phyloP scores from a whole-genome alignment of 352 stramenopile species.

The Pythium oligandrum region DNA sequence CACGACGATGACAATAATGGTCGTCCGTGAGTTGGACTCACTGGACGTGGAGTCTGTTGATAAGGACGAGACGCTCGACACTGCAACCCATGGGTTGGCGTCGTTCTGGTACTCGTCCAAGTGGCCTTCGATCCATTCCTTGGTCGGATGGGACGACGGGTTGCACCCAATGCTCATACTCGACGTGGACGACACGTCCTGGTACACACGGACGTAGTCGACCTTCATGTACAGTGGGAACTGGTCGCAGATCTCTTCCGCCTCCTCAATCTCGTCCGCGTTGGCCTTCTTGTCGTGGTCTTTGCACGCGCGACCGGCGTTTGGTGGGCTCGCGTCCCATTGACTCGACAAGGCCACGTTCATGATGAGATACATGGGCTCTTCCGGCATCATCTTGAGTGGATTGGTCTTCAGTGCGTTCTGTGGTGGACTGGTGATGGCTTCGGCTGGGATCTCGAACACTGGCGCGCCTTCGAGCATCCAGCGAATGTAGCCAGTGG shows the following conservation, averaged over 20 bases:
- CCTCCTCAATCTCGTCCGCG: too few relatives aligned
- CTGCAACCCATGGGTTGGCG: constrained; percentile 10
- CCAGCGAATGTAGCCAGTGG: constrained; percentile 61
- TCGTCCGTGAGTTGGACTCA: not conserved
- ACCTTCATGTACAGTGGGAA: not conserved
- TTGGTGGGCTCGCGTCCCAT: constrained; percentile 74
- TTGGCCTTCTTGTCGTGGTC: constrained; percentile 8
- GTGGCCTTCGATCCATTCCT: constrained; percentile 19
- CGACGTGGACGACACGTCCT: constrained; percentile 12
- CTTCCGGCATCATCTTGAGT: constrained; percentile 54
- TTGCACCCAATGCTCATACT: constrained; percentile 19
- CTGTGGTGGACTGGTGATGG: constrained; percentile 41
- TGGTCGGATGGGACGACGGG: constrained; percentile 18
- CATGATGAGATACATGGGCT: constrained; percentile 93
- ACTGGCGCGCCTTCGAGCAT: constrained; percentile 54
- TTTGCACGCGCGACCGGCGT: constrained; percentile 25
- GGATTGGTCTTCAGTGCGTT: constrained; percentile 40
- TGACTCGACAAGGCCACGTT: constrained; percentile 90
- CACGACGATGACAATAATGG: too few relatives aligned
- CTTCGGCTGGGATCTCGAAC: constrained; percentile 61
- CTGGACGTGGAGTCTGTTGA: not conserved
- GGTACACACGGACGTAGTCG: constrained; percentile 26
- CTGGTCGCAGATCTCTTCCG: too few relatives aligned
- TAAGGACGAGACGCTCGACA: constrained; percentile 7
- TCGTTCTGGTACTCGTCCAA: constrained; percentile 13